Conservation (phyloP, 2,329 filamentous ascomycete species). For the Aspergillus alliaceus region DNA sequence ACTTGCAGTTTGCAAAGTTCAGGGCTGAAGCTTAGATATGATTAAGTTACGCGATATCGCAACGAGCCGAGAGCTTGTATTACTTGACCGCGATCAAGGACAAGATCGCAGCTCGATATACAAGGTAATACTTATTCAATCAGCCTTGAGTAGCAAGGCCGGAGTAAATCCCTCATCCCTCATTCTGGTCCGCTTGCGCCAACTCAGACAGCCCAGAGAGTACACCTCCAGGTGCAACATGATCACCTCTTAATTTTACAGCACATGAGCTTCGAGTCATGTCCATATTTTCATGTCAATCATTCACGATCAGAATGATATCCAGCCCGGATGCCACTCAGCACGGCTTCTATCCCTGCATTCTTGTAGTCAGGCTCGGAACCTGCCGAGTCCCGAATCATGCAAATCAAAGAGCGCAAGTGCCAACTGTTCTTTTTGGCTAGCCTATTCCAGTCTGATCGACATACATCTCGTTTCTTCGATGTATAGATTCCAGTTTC, state of each 20-base stretch:
- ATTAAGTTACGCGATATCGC: not conserved
- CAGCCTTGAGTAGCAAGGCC: too few relatives aligned
- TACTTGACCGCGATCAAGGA: not conserved
- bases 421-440: not conserved
- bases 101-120: not conserved
- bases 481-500: not conserved
- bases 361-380: not conserved
- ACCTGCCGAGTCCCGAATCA: not conserved
- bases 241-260: too few relatives aligned
- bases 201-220: too few relatives aligned
- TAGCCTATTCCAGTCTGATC: not conserved
- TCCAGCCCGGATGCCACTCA: too few relatives aligned
- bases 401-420: not conserved
- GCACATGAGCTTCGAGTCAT: too few relatives aligned
- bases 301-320: too few relatives aligned
- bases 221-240: too few relatives aligned
- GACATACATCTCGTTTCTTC: not conserved
- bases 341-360: not conserved
- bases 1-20: not conserved
- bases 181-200: too few relatives aligned
- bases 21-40: not conserved
- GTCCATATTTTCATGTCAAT: too few relatives aligned
- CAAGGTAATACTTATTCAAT: too few relatives aligned
- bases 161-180: too few relatives aligned
- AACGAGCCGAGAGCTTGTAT: not conserved